phyloP scores from a whole-genome alignment of 371 early-diverging fungal species.

The Saksenaea vasiformis region DNA sequence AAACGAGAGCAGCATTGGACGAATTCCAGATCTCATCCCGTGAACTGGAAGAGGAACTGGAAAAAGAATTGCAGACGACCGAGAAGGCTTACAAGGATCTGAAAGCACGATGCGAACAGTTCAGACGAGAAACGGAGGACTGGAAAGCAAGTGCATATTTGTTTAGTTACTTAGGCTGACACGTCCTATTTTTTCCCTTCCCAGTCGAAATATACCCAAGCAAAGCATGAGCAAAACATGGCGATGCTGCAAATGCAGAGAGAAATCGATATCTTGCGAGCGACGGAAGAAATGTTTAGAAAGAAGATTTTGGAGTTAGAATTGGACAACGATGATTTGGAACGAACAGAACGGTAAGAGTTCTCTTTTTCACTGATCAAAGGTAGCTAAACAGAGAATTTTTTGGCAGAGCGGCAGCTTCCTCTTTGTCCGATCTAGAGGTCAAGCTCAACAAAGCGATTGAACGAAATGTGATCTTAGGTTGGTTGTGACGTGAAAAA shows the following conservation, averaged over 20 bases:
- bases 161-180: background rate
- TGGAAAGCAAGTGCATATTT: constrained; percentile 62
- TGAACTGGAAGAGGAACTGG: constrained; percentile 67
- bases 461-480: constrained; percentile 67
- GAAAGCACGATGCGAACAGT: constrained; percentile 57
- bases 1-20: constrained; percentile 61
- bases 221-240: constrained; percentile 64
- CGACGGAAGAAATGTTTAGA: constrained; percentile 72
- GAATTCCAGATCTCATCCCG: constrained; percentile 65
- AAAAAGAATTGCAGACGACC: constrained; percentile 62
- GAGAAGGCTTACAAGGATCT: constrained; percentile 65
- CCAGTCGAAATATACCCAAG: constrained; percentile 45
- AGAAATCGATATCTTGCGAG: constrained; percentile 73
- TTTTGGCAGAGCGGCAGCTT: constrained; percentile 59
- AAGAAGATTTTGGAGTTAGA: constrained; percentile 76
- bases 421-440: constrained; percentile 73
- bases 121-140: constrained; percentile 65
- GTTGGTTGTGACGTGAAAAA: constrained; percentile 9
- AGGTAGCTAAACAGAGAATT: background rate
- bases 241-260: constrained; percentile 70
- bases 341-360: constrained; percentile 60
- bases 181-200: background rate
- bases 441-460: constrained; percentile 70
- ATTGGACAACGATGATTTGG: constrained; percentile 80
- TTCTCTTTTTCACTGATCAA: background rate